Conservation (phyloP, 202 grass and related monocot species). For the Schoenoplectus triqueter region DNA sequence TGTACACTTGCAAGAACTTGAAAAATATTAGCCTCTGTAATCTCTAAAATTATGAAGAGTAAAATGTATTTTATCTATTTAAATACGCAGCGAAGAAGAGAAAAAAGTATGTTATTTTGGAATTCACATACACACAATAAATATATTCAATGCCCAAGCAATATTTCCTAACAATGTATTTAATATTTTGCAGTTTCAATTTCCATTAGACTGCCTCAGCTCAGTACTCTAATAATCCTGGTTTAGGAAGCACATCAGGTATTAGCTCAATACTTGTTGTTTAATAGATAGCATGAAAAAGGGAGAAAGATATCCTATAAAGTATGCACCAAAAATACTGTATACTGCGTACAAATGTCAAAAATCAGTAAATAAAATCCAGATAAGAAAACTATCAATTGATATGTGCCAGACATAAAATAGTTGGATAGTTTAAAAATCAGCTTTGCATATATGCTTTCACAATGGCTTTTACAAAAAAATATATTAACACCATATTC, state of each 20-base stretch:
- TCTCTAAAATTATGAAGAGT: neutral
- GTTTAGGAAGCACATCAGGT: neutral
- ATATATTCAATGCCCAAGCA: neutral
- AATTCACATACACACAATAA: neutral
- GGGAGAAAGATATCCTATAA: neutral
- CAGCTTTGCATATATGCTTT: neutral
- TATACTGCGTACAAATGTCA: neutral
- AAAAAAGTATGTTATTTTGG: neutral
- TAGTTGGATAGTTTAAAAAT: conserved; percentile 1
- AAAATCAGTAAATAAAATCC: neutral
- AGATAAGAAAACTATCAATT: conserved; percentile 23
- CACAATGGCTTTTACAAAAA: neutral
- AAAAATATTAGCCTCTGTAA: neutral
- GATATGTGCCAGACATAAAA: neutral
- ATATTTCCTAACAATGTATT: neutral
- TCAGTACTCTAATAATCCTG: neutral
- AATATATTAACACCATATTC: neutral
- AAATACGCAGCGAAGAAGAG: neutral
- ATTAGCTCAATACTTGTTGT: neutral
- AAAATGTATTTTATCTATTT: neutral
- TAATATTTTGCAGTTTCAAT: neutral
- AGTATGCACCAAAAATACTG: neutral
- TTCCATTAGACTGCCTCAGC: neutral
- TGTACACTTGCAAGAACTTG: neutral
- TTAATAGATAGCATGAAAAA: neutral